Evolutionary conservation across 768 basidiomycete genomes (phyloP).

Genomic region (Peribolospora kevripleyi): DNA sequence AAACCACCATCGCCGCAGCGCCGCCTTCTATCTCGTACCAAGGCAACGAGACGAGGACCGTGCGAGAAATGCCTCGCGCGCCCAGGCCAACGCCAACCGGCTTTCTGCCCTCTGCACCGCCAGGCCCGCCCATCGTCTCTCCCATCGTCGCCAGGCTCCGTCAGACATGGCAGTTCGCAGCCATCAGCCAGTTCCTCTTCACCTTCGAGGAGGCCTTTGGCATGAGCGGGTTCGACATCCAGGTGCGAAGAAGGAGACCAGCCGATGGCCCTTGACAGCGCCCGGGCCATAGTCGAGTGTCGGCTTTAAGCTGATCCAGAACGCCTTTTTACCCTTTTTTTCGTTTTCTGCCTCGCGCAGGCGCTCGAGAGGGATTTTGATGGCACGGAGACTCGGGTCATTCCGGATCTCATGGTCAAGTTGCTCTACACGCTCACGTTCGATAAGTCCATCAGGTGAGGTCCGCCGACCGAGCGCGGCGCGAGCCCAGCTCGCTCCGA

Average conservation of each 20-base stretch:
- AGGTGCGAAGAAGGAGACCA: not conserved
- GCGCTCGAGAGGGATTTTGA: constrained; percentile 4
- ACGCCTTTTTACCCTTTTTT: not conserved
- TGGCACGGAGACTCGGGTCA: not conserved
- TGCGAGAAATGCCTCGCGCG: too few species aligned
- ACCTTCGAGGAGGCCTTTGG: not conserved
- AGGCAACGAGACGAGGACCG: too few species aligned
- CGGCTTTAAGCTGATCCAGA: not conserved
- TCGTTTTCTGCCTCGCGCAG: not conserved
- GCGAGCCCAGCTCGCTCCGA: too few species aligned
- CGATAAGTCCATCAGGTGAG: constrained; percentile 4
- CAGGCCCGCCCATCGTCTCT: not conserved
- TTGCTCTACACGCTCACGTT: constrained; percentile 5
- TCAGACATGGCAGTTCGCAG: not conserved
- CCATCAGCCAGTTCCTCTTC: not conserved
- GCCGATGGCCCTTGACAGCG: too few species aligned
- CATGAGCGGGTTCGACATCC: not conserved
- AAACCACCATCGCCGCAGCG: too few species aligned
- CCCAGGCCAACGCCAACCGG: too few species aligned
- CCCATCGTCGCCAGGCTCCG: not conserved
- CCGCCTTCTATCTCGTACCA: too few species aligned
- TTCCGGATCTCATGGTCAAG: constrained; percentile 1
- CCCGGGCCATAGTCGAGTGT: not conserved
- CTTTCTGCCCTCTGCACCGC: too few species aligned
- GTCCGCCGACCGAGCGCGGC: not conserved